Percentiles rank a stretch among this genome's conserved stretches.
Evolutionary conservation across 331 rosid genomes (phyloP).

Genomic region (Ulmus americana): DNA sequence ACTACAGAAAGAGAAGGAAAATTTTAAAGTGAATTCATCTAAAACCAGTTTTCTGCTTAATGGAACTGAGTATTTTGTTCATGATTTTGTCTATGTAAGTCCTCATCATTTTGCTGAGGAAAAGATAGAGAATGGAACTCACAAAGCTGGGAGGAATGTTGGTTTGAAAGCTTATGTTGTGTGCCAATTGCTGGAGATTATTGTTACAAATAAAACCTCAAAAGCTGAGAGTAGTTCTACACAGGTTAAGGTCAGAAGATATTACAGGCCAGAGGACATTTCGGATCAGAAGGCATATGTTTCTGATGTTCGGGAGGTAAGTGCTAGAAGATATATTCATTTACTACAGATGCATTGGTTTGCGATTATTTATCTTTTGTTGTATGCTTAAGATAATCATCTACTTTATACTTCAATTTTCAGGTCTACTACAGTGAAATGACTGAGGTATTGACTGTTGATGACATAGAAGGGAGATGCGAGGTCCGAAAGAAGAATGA

Average conservation of each 20-base stretch:
- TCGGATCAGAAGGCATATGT: conserved; percentile 56
- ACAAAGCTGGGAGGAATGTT: conserved; percentile 77
- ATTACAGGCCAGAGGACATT: conserved; percentile 86
- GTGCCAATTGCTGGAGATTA: conserved; percentile 66
- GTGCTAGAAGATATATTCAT: background rate
- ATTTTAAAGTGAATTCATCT: conserved; percentile 45
- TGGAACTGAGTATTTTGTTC: conserved; percentile 54
- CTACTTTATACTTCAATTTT: background rate
- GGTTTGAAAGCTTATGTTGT: conserved; percentile 76
- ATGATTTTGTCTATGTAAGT: conserved; percentile 59
- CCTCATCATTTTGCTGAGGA: conserved; percentile 52
- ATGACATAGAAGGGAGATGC: conserved; percentile 39
- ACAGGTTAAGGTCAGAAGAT: conserved; percentile 67
- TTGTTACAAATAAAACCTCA: conserved; percentile 41
- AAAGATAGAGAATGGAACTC: conserved; percentile 42
- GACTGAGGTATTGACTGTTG: conserved; percentile 21
- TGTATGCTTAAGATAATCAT: background rate
- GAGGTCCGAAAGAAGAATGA: conserved; percentile 46
- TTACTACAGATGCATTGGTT: too few relatives aligned
- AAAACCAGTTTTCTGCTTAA: conserved; percentile 47
- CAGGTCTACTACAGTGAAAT: conserved; percentile 51
- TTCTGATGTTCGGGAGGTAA: conserved; percentile 49
- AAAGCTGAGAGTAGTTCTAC: conserved; percentile 40
- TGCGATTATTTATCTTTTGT: too few relatives aligned
- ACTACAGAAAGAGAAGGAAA: conserved; percentile 43